Evolutionary conservation across 345 rosid genomes (phyloP).

Genomic region (Euclidium syriacum): DNA sequence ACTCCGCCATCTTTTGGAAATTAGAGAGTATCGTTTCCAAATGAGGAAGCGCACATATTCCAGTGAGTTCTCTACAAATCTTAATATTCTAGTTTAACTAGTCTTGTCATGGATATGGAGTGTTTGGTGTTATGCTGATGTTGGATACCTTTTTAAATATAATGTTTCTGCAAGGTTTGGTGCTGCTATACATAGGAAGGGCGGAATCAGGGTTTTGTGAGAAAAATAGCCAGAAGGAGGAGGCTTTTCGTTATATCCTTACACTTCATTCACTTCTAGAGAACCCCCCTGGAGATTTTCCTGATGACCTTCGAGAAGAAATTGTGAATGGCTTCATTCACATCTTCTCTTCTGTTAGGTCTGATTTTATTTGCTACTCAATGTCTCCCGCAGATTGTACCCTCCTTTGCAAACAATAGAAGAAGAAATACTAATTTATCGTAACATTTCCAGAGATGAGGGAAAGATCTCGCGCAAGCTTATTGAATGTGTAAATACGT

Average conservation of each 20-base stretch:
- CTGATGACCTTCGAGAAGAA: slow-evolving; percentile 57
- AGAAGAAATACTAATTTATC: slow-evolving; percentile 16
- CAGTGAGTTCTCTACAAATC: slow-evolving; percentile 43
- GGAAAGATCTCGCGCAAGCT: slow-evolving; percentile 89
- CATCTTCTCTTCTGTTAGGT: slow-evolving; percentile 74
- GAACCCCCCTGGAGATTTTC: slow-evolving; percentile 85
- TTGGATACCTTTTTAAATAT: slow-evolving; percentile 8
- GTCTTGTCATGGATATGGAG: slow-evolving; percentile 9
- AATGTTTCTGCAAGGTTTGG: slow-evolving; percentile 46
- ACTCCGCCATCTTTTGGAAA: slow-evolving; percentile 64
- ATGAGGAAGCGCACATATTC: slow-evolving; percentile 62
- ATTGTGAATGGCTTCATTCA: slow-evolving; percentile 56
- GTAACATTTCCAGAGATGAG: slow-evolving; percentile 63
- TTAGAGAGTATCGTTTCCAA: slow-evolving; percentile 68
- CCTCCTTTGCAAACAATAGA: neutral
- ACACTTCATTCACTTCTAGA: slow-evolving; percentile 79
- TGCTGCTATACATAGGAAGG: slow-evolving; percentile 69
- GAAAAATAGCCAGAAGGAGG: slow-evolving; percentile 63
- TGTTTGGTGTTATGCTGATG: slow-evolving; percentile 4
- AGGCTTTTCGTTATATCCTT: slow-evolving; percentile 57
- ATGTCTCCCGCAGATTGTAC: slow-evolving; percentile 19
- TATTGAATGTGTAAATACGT: slow-evolving; percentile 71
- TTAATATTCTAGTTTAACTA: neutral
- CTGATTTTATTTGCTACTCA: slow-evolving; percentile 4
- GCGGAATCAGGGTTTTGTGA: slow-evolving; percentile 47